Conservation (phyloP, 2,329 filamentous ascomycete species). For the Botrytis elliptica region DNA sequence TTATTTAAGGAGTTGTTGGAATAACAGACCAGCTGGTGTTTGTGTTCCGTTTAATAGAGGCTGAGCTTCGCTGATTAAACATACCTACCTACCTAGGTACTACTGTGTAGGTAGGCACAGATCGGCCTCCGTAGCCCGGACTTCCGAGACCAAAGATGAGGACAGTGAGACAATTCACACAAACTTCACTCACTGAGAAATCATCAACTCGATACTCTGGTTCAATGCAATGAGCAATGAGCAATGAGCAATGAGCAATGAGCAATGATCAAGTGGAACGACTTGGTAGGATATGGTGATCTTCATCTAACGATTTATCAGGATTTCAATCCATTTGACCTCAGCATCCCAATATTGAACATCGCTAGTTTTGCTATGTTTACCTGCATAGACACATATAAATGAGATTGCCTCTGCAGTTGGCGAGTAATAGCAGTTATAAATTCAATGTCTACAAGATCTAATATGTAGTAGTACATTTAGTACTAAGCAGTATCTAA, state of each 20-base stretch:
- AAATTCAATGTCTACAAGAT: background rate
- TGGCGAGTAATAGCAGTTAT: background rate
- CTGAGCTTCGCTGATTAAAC: slow-evolving; percentile 10
- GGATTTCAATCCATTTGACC: background rate
- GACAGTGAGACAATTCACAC: background rate
- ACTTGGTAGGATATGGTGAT: background rate
- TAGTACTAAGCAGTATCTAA: slow-evolving; percentile 6
- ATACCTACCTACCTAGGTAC: no score
- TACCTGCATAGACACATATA: background rate
- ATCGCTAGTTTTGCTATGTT: background rate
- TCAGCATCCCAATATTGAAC: background rate
- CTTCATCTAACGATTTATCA: background rate
- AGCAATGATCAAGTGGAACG: background rate
- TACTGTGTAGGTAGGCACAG: background rate
- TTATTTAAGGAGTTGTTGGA: slow-evolving; percentile 11
- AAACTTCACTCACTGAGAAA: background rate
- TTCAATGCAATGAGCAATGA: background rate
- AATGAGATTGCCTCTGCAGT: background rate
- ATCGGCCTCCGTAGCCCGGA: slow-evolving; percentile 3
- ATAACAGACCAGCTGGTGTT: background rate
- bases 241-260: background rate
- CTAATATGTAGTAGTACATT: background rate
- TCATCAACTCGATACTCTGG: background rate
- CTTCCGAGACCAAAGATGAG: slow-evolving; percentile 1
- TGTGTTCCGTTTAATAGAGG: background rate